Base-by-base conservation (phyloP, 805 yeast genomes). In the Candida tammaniensis region DNA sequence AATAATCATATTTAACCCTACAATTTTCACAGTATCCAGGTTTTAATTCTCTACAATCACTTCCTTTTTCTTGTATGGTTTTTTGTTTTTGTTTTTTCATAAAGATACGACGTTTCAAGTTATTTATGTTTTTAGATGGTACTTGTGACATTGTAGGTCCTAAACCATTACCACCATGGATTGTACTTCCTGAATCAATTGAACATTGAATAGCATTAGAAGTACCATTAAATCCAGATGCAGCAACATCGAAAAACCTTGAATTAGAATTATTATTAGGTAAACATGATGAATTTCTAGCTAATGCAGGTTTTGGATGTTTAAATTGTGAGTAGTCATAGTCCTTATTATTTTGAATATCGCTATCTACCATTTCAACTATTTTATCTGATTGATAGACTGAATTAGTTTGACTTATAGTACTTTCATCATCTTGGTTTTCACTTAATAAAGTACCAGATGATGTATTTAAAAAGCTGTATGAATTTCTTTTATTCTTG, bases 11-110 rank as follows among this genome's bases (percentile, higher is more conserved):
- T 53, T 81, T 81, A 40, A 82, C 83, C 16, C 91, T 70, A 59
- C 98, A 91, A 53, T 91, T 91, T 55, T 91, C 98, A 61, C 98
- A 91, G 58, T 86, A 89, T 0, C 97, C 97, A 1, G 91, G 74
- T 32, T 59, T 60, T 27, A 53, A 36, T 24, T 64, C 70, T 32
- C 55, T 57, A n/a, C n/a, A n/a, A 14, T 25, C 27, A 17, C 13
- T 18, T 7, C 37, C 27, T 14, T 38, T 35, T 23, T 55, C 57
- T 7, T 47, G 47, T 7, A 39, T 48, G 3, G 46, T 31, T 14
- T 27, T 31, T 41, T 52, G 57, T 35, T 53, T 54, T 37, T 63
- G 67, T 39, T 56, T 62, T 43, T 67, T 64, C 57, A 59, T 57
- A 44, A 64, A 59, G 17, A 72, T 61, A 46, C 77, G 61, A 37